phyloP scores from a whole-genome alignment of 768 basidiomycete genomes.

The Tulasnella sp. region DNA sequence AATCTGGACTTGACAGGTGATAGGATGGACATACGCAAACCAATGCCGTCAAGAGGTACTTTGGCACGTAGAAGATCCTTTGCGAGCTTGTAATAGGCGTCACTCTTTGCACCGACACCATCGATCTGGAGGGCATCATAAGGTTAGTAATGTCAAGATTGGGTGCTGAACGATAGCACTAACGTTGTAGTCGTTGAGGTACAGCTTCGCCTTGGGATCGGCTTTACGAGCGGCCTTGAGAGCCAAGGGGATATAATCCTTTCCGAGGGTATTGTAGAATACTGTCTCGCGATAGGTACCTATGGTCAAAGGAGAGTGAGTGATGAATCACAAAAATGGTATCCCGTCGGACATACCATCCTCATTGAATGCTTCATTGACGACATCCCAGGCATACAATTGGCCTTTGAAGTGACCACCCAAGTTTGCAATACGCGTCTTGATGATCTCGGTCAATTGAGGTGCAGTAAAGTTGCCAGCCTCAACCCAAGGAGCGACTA shows the following conservation, averaged over 20 bases:
- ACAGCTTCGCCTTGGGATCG: conserved; percentile 8
- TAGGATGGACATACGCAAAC: background rate
- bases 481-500: background rate
- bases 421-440: conserved; percentile 12
- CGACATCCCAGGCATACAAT: conserved; percentile 16
- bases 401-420: conserved; percentile 11
- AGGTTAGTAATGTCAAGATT: background rate
- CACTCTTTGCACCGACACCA: conserved; percentile 9
- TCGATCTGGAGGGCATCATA: background rate
- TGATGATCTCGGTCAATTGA: conserved; percentile 11
- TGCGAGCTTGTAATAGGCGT: conserved; percentile 8
- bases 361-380: conserved; percentile 16
- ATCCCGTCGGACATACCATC: background rate
- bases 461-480: conserved; percentile 13
- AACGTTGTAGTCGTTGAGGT: conserved; percentile 8
- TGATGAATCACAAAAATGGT: background rate
- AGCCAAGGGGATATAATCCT: conserved; percentile 13
- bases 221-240: conserved; percentile 9
- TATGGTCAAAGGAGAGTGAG: conserved; percentile 1
- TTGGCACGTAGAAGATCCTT: conserved; percentile 4
- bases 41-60: conserved; percentile 15
- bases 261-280: conserved; percentile 13
- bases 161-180: background rate
- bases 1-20: background rate
- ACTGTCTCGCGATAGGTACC: conserved; percentile 14